Base-by-base conservation (phyloP, 345 rosid species). In the Pistacia vera region DNA sequence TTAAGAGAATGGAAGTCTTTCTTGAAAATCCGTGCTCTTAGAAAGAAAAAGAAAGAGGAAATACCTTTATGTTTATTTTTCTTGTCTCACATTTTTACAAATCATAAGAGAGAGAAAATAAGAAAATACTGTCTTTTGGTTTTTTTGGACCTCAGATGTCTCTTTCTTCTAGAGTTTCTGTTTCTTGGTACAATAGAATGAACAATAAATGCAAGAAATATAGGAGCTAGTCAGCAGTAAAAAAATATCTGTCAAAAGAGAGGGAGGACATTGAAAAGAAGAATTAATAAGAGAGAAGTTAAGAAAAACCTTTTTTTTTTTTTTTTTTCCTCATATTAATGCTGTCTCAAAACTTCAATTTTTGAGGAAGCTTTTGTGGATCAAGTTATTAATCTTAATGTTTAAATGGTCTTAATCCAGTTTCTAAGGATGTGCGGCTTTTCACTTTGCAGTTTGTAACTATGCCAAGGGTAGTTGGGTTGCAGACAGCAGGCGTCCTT, bases 381-480 rank as follows among this genome's bases (percentile, higher is more conserved):
- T 9, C 38, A n/a, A 67, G 4, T 38, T 71, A 65, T 62, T 48
- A 36, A 57, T 70, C 46, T 36, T 7, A 61, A 71, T 18, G 54
- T 44, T 55, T 51, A 13, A 17, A 46, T 54, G 17, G 36, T 13
- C 3, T 13, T 77, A 25, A 65, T 72, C 8, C 71, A 20, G 16
- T 64, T 59, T 65, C 70, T 62, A 70, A 71, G 62, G 5, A 18
- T 69, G 49, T 25, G 49, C 44, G 22, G 22, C 14, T 55, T 79
- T 81, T 72, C 57, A 35, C 35, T 56, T 68, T 77, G 82, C 89
- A 88, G 96, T 61, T 14, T 91, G 97, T 81, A 87, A 87, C 79
- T 91, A 86, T 78, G 84, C 91, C 62, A 89, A 89, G 66, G 98
- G 97, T 36, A 83, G 73, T 78, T 93, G 92, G 97, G 87, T 89